These are phyloP conservation scores for Podospora comata DNA, from an alignment of 495 filamentous ascomycete genomes.

Conservation along the genomic window DNA sequence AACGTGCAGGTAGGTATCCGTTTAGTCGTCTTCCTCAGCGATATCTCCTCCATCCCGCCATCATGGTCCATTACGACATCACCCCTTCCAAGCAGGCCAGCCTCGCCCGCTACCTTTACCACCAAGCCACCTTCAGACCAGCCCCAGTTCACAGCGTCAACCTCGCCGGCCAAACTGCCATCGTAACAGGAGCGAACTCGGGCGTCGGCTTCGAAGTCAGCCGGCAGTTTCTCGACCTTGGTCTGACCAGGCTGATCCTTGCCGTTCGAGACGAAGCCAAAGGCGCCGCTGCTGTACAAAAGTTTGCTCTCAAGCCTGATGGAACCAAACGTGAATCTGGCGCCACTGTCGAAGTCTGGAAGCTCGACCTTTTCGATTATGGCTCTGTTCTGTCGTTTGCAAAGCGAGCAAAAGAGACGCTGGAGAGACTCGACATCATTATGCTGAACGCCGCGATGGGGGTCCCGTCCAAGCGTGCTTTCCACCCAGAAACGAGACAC, in stretches of 20 bases:
- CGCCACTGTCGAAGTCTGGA: constrained; percentile 51
- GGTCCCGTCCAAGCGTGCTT: constrained; percentile 25
- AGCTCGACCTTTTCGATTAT: constrained; percentile 50
- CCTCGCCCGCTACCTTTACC: background rate
- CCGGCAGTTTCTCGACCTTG: constrained; percentile 31
- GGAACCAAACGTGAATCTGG: constrained; percentile 22
- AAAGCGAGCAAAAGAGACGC: constrained; percentile 30
- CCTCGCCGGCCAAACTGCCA: constrained; percentile 40
- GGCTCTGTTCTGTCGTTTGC: constrained; percentile 47
- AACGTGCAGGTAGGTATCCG: no score
- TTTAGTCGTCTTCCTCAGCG: background rate
- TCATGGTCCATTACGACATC: background rate
- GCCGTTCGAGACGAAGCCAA: constrained; percentile 22
- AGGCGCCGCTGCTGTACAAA: constrained; percentile 44
- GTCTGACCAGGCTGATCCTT: constrained; percentile 10
- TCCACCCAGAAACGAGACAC: constrained; percentile 44
- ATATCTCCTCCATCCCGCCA: background rate
- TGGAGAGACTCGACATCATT: constrained; percentile 46
- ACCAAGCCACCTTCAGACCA: constrained; percentile 1
- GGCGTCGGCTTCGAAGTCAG: constrained; percentile 50
- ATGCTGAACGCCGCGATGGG: constrained; percentile 53
- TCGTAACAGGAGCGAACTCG: constrained; percentile 53
- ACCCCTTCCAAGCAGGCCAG: constrained; percentile 1
- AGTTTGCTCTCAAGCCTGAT: constrained; percentile 35
- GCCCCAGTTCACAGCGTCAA: background rate